A percentile compares a stretch with the other conserved stretches of the same genome.
Evolutionary conservation across 306 rosid genomes (phyloP).

Genomic region (Benincasa hispida): DNA sequence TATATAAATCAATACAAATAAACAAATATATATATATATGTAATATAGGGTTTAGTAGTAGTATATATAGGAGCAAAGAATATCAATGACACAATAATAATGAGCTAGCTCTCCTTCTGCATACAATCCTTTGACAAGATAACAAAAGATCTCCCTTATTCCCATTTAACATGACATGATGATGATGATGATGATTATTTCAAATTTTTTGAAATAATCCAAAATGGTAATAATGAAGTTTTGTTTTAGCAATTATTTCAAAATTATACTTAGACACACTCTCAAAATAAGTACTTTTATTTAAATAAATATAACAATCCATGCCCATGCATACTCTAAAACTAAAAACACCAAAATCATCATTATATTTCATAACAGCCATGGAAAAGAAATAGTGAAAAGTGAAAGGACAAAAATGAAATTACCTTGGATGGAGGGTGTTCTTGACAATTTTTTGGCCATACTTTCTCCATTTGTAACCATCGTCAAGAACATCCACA

Average conservation of each 20-base stretch:
- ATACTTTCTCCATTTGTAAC: slow-evolving; percentile 8
- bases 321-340: background rate
- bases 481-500: slow-evolving; percentile 2
- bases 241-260: background rate
- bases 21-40: no score
- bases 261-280: background rate
- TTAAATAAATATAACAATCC: background rate
- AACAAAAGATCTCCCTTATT: background rate
- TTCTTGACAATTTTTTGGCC: slow-evolving; percentile 5
- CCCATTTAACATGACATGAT: background rate
- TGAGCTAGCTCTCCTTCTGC: background rate
- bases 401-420: background rate
- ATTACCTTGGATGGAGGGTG: slow-evolving; percentile 4
- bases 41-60: no score
- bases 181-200: background rate
- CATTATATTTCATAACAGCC: background rate
- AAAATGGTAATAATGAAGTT: background rate
- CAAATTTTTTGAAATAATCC: background rate
- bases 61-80: background rate
- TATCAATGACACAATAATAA: background rate
- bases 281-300: background rate
- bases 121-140: background rate
- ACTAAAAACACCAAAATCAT: background rate
- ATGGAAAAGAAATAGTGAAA: background rate
- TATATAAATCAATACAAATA: no score